A percentile compares a stretch with the other conserved stretches of the same genome.
Conservation (phyloP, 768 basidiomycete genomes). For the Scleroderma citrinum region DNA sequence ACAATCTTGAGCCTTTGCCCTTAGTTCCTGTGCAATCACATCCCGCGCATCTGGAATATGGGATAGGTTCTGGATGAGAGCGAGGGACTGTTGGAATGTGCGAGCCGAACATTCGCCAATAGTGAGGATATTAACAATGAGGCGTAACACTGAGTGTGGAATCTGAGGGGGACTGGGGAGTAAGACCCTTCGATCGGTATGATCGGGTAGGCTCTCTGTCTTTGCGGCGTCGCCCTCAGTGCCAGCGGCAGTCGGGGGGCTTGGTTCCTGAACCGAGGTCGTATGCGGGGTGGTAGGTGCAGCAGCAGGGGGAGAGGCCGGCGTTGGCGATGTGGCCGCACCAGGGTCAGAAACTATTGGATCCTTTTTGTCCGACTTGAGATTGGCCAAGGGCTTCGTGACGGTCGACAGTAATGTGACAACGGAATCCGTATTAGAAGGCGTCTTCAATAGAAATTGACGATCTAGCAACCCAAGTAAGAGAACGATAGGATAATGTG, state of each 20-base stretch:
- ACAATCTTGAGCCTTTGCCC: slow-evolving; percentile 80
- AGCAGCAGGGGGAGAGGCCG: slow-evolving; percentile 8
- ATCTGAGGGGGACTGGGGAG: slow-evolving; percentile 77
- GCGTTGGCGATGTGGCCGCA: slow-evolving; percentile 7
- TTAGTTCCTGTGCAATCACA: slow-evolving; percentile 83
- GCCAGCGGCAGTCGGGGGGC: slow-evolving; percentile 11
- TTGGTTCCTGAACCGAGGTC: not conserved
- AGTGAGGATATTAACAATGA: slow-evolving; percentile 97
- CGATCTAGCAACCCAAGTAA: slow-evolving; percentile 85
- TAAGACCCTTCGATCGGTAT: slow-evolving; percentile 39
- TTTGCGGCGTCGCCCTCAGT: slow-evolving; percentile 17
- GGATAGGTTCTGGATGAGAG: slow-evolving; percentile 89
- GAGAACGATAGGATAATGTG: slow-evolving; percentile 87
- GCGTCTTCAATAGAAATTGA: slow-evolving; percentile 76
- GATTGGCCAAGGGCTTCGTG: slow-evolving; percentile 70
- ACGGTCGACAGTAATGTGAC: slow-evolving; percentile 84
- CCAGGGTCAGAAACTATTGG: slow-evolving; percentile 22
- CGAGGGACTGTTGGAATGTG: slow-evolving; percentile 92
- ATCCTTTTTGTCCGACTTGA: slow-evolving; percentile 50
- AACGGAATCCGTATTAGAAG: slow-evolving; percentile 89
- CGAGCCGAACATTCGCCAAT: slow-evolving; percentile 92
- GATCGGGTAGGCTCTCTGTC: slow-evolving; percentile 16
- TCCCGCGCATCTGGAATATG: slow-evolving; percentile 85
- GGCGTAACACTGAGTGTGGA: slow-evolving; percentile 75
- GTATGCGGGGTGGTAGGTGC: not conserved